Evolutionary conservation across 2,329 filamentous ascomycete genomes (phyloP).

Genomic region (Lachnellula arida): DNA sequence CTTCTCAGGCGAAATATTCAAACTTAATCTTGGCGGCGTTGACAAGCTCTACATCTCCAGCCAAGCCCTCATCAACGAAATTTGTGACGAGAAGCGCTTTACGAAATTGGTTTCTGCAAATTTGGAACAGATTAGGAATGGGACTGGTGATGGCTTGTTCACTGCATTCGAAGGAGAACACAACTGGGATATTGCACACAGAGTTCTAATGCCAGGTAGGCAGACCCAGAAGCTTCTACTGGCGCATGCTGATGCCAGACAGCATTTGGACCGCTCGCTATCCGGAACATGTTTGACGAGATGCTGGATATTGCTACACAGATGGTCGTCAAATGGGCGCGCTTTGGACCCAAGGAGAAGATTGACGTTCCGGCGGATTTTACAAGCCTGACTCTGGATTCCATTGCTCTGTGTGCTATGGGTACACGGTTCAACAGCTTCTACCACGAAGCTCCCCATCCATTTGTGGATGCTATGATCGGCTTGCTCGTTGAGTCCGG

Average conservation of each 20-base stretch:
- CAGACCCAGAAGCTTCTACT: background rate
- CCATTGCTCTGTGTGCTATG: conserved; percentile 67
- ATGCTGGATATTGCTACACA: conserved; percentile 66
- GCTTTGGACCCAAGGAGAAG: conserved; percentile 51
- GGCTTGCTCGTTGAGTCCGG: conserved; percentile 56
- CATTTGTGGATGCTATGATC: conserved; percentile 65
- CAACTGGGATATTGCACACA: conserved; percentile 64
- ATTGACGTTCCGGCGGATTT: conserved; percentile 64
- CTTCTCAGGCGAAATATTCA: conserved; percentile 46
- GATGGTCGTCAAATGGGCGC: conserved; percentile 63
- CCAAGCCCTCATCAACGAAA: conserved; percentile 55
- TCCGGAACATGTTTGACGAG: conserved; percentile 63
- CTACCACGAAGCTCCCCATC: conserved; percentile 64
- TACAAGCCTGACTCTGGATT: conserved; percentile 67
- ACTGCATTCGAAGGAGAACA: conserved; percentile 49
- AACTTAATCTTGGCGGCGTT: conserved; percentile 46
- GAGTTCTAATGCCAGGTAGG: conserved; percentile 52
- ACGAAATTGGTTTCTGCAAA: conserved; percentile 49
- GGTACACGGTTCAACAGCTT: conserved; percentile 76
- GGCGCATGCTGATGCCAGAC: background rate
- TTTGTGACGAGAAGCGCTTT: conserved; percentile 64
- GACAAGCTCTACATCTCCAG: conserved; percentile 48
- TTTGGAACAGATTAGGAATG: conserved; percentile 53
- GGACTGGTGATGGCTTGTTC: conserved; percentile 61
- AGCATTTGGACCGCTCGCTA: conserved; percentile 64